phyloP scores from a whole-genome alignment of 495 filamentous ascomycete species.

The Xylaria curta region DNA sequence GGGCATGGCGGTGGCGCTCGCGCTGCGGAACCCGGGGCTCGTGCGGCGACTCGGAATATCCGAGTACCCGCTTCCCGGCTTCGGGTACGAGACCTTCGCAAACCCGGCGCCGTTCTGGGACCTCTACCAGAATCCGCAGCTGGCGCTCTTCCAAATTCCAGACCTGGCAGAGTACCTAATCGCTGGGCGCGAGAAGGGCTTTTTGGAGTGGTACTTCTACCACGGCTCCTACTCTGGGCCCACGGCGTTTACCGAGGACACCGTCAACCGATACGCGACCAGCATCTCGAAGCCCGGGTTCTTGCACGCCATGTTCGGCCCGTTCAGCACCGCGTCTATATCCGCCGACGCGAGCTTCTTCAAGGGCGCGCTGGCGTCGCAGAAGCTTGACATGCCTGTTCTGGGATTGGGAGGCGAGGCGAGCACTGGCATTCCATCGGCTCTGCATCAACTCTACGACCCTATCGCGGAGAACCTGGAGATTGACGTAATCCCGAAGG shows the following conservation, averaged over 20 bases:
- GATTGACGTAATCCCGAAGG: constrained; percentile 36
- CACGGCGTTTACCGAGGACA: constrained; percentile 39
- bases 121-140: constrained; percentile 50
- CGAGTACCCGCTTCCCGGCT: constrained; percentile 50
- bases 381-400: not conserved
- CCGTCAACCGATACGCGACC: constrained; percentile 32
- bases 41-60: constrained; percentile 39
- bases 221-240: constrained; percentile 27
- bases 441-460: not conserved
- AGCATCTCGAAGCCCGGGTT: constrained; percentile 38
- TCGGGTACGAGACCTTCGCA: constrained; percentile 41
- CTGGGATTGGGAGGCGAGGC: not conserved
- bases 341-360: constrained; percentile 34
- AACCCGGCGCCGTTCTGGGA: constrained; percentile 39
- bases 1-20: constrained; percentile 45
- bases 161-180: constrained; percentile 53
- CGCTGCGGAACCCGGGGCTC: constrained; percentile 36
- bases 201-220: not conserved
- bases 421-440: not conserved
- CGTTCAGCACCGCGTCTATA: constrained; percentile 28
- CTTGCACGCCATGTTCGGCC: constrained; percentile 37
- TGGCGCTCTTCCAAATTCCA: constrained; percentile 51
- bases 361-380: not conserved
- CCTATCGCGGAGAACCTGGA: constrained; percentile 31
- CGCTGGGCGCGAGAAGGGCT: constrained; percentile 31